Evolutionary conservation across 768 basidiomycete genomes (phyloP), one percentile per base, ranked within the genome.

Genomic region (Coprinellus micaceus): DNA sequence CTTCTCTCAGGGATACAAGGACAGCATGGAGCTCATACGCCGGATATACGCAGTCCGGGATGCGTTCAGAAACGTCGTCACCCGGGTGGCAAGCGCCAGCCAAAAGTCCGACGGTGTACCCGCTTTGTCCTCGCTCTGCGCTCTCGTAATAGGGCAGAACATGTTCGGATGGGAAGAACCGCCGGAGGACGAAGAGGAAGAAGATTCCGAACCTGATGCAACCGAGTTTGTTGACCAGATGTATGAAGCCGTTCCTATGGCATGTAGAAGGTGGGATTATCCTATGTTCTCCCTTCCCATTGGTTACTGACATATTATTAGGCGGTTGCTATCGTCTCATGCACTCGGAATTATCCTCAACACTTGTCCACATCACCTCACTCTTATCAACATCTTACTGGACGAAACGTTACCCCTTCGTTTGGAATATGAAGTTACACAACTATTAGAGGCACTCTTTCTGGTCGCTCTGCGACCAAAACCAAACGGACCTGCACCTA

Each of bases 1-100:
- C 47, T 64, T 75, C 37, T 56, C 47, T 9, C 29, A 56, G 24
- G 54, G 33, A 5, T 25, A 56, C 45, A 56, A 49, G 37, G 71
- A 72, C 29, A 72, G 68, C 21, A 61, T 75, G 36, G 75, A 80
- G 52, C 69, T 82, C 28, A 75, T 82, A 9, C 72, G 73, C 36
- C 75, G 69, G 28, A 74, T 84, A 9, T 74, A 82, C 62, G 79
- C 79, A 13, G 74, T 86, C 15, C 72, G 80, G n/a, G 80, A 81
- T 58, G 77, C 77, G 51, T 86, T 83, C 67, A 74, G 71, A 48
- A 81, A 82, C 54, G 64, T 85, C 43, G 69, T 79, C 2, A 28
- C 40, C 56, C 47, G 26, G n/a, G 25, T 25, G 13, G 24, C n/a
- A n/a, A n/a, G 44, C 15, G 21, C 26, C 21, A 45, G 46, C 39